Conservation (phyloP, 2,329 filamentous ascomycete genomes). For the Claviceps citrina region DNA sequence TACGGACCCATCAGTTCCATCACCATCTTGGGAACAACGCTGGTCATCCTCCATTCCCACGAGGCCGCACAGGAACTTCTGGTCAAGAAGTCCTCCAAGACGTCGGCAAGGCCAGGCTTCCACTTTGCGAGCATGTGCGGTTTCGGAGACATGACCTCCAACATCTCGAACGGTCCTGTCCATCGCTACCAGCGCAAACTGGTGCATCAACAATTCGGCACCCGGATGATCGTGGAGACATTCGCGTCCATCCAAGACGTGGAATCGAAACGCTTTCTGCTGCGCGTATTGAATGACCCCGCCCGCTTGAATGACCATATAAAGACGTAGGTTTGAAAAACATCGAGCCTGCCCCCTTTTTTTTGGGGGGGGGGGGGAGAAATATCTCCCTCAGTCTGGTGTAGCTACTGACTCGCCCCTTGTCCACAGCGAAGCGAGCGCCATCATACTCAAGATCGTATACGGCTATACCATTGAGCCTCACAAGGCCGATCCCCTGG, state of each 20-base stretch:
- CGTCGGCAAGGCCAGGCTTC: constrained; percentile 19
- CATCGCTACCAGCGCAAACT: background rate
- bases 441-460: constrained; percentile 1
- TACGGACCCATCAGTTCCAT: constrained; percentile 30
- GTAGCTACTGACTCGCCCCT: background rate
- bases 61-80: constrained; percentile 22
- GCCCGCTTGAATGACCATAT: background rate
- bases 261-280: background rate
- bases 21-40: constrained; percentile 23
- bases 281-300: background rate
- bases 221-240: background rate
- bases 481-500: constrained; percentile 15
- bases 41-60: constrained; percentile 25
- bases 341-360: no score
- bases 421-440: background rate
- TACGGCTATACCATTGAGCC: constrained; percentile 20
- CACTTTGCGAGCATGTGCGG: background rate
- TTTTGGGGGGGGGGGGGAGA: no score
- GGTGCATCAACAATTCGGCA: background rate
- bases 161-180: background rate
- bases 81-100: constrained; percentile 19
- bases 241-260: background rate
- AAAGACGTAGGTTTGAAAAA: background rate
- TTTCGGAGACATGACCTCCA: background rate
- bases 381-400: no score